Percentiles rank a stretch among this genome's conserved stretches.
Conservation (phyloP, 163 green algal genomes). For the Chlamydomonas reinhardtii region DNA sequence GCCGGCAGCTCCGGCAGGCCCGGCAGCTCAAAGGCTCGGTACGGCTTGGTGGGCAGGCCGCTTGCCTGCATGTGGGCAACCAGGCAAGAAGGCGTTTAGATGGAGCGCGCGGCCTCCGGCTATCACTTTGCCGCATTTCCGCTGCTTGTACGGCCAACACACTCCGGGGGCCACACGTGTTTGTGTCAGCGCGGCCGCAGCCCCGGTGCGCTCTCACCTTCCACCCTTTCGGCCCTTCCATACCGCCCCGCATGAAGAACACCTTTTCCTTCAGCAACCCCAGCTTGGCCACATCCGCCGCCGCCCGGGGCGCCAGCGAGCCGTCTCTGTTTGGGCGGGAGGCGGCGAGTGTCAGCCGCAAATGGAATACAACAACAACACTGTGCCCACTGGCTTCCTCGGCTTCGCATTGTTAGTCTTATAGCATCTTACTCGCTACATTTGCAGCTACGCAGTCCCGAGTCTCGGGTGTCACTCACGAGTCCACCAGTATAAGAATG, state of each 20-base stretch:
- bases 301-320: neutral
- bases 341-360: no score
- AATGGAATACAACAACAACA: no score
- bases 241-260: constrained; percentile 6
- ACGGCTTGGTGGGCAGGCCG: constrained; percentile 27
- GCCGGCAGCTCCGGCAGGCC: neutral
- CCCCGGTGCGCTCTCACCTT: neutral
- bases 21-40: constrained; percentile 25
- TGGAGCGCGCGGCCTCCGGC: no score
- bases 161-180: no score
- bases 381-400: no score
- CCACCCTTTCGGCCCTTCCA: constrained; percentile 14
- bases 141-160: no score
- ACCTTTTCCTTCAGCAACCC: neutral
- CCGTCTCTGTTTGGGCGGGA: neutral
- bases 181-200: neutral
- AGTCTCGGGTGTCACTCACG: constrained; percentile 2
- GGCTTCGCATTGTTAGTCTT: no score
- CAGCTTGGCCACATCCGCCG: neutral
- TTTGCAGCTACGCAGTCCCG: no score
- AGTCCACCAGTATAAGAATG: constrained; percentile 19
- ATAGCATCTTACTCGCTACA: no score
- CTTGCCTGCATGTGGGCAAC: neutral
- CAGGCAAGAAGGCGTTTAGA: no score
- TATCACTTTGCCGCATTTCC: no score